Evolutionary conservation across 805 yeast species (phyloP), one percentile per base, ranked within the genome.

Genomic region (Kodamaea leandrae): DNA sequence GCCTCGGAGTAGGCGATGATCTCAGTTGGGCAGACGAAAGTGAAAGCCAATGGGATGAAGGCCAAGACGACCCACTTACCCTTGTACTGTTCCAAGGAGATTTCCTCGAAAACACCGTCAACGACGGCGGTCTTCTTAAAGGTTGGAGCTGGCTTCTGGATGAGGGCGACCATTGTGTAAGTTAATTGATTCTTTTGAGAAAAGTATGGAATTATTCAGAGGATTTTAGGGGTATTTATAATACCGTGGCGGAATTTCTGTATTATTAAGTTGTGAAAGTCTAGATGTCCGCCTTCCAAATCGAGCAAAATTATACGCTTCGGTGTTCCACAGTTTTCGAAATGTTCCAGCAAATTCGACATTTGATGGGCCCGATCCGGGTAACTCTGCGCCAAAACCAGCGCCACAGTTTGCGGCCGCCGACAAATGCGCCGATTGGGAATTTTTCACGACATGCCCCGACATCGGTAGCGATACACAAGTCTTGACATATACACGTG

Each of bases 1-100:
- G 97, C 96, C 58, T 91, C 96, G 50, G 96, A 86, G 84, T 89
- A 93, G 57, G 98, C 98, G 71, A 93, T 83, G 77, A 93, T 90
- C 78, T 93, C 98, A 55, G 99, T 93, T 71, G 99, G 99, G 76
- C 99, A 93, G 51, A 93, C 98, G 58, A 93, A 93, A 47, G 99
- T 93, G 90, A 93, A 93, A 39, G 99, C 99, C 80, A 91, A 76
- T 71, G 99, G 99, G 68, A 93, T 84, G 77, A 93, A 93, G 50
- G 95, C 98, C 61, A 93, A 78, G 52, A 93, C 72, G 55, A 93
- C 96, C 96, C 97, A 93, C 74, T 93, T 87, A 64, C 99, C 99
- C 76, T 83, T 83, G 86, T 83, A 93, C 72, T 87, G 85, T 61
- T 91, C 98, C 57, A 93, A 82, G 47, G 95, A 77, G 57, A 93